Conservation (phyloP, 257 asterid genomes). For the Apocynum venetum region DNA sequence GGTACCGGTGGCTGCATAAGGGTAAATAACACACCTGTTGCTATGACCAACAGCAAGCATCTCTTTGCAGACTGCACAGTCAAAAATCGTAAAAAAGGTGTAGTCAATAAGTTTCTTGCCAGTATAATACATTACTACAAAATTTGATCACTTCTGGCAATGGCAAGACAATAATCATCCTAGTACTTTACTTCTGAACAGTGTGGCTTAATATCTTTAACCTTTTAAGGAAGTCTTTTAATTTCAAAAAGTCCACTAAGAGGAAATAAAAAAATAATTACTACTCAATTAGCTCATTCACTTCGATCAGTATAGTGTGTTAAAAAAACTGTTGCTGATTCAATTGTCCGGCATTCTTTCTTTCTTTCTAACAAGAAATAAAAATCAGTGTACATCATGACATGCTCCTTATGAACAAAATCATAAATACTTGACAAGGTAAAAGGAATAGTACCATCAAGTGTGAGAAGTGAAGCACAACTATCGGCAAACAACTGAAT, state of each 20-base stretch:
- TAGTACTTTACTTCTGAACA: not conserved
- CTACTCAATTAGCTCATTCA: not conserved
- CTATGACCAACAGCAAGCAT: constrained; percentile 77
- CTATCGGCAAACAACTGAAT: constrained; percentile 87
- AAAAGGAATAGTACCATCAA: constrained; percentile 58
- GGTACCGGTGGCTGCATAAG: constrained; percentile 96
- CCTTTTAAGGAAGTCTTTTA: not conserved
- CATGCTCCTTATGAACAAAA: not conserved
- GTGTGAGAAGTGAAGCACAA: constrained; percentile 95
- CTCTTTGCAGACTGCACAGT: constrained; percentile 84
- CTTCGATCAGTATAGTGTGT: not conserved
- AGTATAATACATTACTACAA: not conserved
- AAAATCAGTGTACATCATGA: not conserved
- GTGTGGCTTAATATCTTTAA: not conserved
- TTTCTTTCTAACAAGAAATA: not conserved
- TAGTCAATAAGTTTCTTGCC: constrained; percentile 1
- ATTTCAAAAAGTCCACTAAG: not conserved
- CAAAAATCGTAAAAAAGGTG: not conserved
- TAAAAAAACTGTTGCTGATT: not conserved
- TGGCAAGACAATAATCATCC: not conserved
- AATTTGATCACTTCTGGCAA: not conserved
- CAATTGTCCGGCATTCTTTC: constrained; percentile 6
- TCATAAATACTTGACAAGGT: not conserved
- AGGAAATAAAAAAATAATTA: not conserved
- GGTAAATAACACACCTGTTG: constrained; percentile 75